A percentile compares a stretch with the other conserved stretches of the same genome.
Evolutionary conservation across 129 eudicot genomes (phyloP).

Genomic region (Rutidosis leptorrhynchoides): DNA sequence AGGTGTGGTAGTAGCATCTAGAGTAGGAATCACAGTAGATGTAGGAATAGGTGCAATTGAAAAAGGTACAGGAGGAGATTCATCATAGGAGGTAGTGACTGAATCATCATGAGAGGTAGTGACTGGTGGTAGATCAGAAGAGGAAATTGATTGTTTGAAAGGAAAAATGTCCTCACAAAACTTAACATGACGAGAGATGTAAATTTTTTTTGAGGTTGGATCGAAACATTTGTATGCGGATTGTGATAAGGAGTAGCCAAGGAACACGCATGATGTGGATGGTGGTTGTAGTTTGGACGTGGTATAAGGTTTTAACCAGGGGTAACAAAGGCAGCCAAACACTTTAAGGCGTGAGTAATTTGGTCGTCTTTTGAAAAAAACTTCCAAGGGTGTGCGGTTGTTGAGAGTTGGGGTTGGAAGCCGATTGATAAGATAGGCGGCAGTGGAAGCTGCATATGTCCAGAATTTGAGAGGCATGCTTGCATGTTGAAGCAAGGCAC

Average conservation of each 20-base stretch:
- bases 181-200: not conserved
- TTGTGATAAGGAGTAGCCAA: conserved; percentile 2
- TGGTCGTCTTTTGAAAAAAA: no score
- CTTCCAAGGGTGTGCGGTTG: not conserved
- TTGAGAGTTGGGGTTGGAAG: not conserved
- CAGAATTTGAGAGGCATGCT: not conserved
- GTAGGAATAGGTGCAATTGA: no score
- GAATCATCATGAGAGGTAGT: no score
- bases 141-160: not conserved
- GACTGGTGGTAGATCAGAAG: no score
- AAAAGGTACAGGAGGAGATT: no score
- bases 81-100: no score
- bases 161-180: not conserved
- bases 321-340: not conserved
- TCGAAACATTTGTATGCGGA: conserved; percentile 11
- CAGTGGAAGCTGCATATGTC: conserved; percentile 8
- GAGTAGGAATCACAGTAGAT: no score
- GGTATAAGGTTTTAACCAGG: not conserved
- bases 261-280: not conserved
- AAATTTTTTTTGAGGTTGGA: not conserved
- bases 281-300: not conserved
- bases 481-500: not conserved
- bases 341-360: not conserved
- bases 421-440: not conserved
- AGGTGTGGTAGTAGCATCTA: no score